Conservation (phyloP, 805 yeast species). For the Candida odintsovae region DNA sequence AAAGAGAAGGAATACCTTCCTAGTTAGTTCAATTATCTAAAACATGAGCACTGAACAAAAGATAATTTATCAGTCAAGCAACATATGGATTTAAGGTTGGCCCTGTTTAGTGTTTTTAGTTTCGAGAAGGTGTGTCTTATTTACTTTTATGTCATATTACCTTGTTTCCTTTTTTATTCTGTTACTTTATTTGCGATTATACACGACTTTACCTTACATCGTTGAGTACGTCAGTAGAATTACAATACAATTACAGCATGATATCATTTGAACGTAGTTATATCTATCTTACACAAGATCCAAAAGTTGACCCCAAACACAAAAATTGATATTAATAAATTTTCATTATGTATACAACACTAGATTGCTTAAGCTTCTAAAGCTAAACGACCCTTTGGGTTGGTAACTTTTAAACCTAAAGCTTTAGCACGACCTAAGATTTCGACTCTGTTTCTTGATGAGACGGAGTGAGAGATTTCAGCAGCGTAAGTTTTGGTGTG, state of each 20-base stretch:
- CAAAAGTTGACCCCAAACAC: background rate
- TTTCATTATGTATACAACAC: constrained; percentile 2
- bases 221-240: too few relatives aligned
- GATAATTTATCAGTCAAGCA: background rate
- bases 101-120: background rate
- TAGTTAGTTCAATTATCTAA: background rate
- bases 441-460: constrained; percentile 97
- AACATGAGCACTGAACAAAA: background rate
- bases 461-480: constrained; percentile 98
- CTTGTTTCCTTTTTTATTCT: background rate
- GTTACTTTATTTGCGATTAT: background rate
- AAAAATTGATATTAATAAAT: background rate
- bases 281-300: background rate
- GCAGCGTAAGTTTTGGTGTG: constrained; percentile 99
- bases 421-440: constrained; percentile 96
- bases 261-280: background rate
- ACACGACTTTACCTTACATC: background rate
- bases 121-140: background rate
- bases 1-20: background rate
- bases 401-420: constrained; percentile 97
- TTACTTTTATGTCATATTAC: background rate
- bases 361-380: constrained; percentile 76
- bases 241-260: background rate
- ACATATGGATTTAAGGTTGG: background rate
- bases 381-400: constrained; percentile 97